These are phyloP conservation scores for Murraya koenigii DNA, from an alignment of 345 rosid genomes.

Conservation along the genomic window DNA sequence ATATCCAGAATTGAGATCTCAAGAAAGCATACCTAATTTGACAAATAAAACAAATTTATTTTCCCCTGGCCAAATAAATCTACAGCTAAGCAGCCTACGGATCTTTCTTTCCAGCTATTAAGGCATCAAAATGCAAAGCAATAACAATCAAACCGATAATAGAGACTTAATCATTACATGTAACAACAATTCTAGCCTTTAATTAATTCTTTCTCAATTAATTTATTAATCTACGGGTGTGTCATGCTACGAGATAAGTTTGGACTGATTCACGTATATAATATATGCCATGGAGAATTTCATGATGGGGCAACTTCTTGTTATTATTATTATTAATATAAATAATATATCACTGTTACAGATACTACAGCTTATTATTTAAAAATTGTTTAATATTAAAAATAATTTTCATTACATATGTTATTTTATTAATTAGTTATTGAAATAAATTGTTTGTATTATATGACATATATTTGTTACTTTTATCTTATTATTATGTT, in stretches of 20 bases:
- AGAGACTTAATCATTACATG: not conserved
- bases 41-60: slow-evolving; percentile 4
- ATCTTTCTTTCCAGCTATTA: slow-evolving; percentile 1
- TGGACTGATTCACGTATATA: not conserved
- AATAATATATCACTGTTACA: not conserved
- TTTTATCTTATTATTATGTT: too few relatives aligned
- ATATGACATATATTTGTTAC: too few relatives aligned
- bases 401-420: too few relatives aligned
- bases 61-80: slow-evolving; percentile 3
- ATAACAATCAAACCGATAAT: not conserved
- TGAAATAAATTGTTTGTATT: too few relatives aligned
- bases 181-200: not conserved
- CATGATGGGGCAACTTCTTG: not conserved
- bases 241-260: too few relatives aligned
- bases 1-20: slow-evolving; percentile 14
- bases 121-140: not conserved
- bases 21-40: not conserved
- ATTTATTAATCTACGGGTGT: not conserved
- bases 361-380: not conserved
- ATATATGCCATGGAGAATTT: not conserved
- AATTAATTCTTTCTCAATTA: not conserved
- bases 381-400: too few relatives aligned
- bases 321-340: too few relatives aligned
- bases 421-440: too few relatives aligned
- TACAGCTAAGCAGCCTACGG: not conserved